A percentile compares a stretch with the other conserved stretches of the same genome.
phyloP scores from a whole-genome alignment of 345 rosid species.

The Streptanthus diversifolius region DNA sequence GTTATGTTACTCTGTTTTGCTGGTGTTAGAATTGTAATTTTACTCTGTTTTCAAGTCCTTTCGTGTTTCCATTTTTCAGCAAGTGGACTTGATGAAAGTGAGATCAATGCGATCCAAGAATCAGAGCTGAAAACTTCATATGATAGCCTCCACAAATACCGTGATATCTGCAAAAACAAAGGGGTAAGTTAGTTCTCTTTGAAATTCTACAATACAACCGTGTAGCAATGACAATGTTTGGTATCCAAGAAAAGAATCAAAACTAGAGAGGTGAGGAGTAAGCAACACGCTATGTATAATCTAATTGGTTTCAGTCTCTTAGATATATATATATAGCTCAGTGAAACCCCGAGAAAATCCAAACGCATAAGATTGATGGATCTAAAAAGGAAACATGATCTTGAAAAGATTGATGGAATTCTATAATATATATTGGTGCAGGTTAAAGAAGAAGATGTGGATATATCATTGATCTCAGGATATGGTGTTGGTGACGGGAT shows the following conservation, averaged over 20 bases:
- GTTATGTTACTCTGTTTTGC: not conserved
- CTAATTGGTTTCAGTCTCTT: not conserved
- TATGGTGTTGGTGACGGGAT: conserved; percentile 57
- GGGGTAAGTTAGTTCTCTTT: conserved; percentile 48
- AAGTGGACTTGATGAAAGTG: conserved; percentile 39
- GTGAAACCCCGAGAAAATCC: not conserved
- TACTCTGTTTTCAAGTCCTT: conserved; percentile 14
- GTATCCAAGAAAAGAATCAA: not conserved
- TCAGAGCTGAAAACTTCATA: conserved; percentile 44
- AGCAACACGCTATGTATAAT: not conserved
- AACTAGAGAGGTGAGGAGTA: not conserved
- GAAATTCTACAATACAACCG: not conserved
- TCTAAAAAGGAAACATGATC: not conserved
- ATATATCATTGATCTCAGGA: conserved; percentile 35
- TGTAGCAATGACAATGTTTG: not conserved
- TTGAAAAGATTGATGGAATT: not conserved
- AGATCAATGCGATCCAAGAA: conserved; percentile 54
- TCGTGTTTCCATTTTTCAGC: conserved; percentile 21
- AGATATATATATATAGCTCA: not conserved
- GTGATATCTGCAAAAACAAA: conserved; percentile 42
- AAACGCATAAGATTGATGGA: not conserved
- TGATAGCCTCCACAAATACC: conserved; percentile 45
- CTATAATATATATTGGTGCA: conserved; percentile 9
- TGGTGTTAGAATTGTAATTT: not conserved
- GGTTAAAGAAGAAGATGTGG: conserved; percentile 56